Evolutionary conservation across 176 grass and related monocot species (phyloP), one percentile per base, ranked within the genome.

Genomic region (Eleusine coracana): DNA sequence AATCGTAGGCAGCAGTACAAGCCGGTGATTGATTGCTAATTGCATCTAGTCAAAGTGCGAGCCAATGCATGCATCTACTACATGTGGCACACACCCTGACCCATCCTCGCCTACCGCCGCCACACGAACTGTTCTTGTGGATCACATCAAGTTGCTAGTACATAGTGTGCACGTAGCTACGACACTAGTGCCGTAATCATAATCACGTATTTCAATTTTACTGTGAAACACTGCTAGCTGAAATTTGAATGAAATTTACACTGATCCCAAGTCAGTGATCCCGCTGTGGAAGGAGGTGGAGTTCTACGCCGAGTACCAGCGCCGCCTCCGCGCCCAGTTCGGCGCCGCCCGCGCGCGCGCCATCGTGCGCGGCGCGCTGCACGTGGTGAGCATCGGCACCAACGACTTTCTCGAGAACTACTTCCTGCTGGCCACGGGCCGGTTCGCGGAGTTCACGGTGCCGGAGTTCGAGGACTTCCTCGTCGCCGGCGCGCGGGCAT

Each of bases 401-500:
- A 94, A 97, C 62, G 94, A 97, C 82, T 92, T 92, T 85, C 75
- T 90, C 0, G 85, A 90, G 72, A 95, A 95, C 83, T 96, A 94
- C 75, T 81, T 83, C 10, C 27, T 73, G 60, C 73, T 78, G 5
- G 68, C 63, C 66, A 88, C 90, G 29, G 78, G 68, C 55, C 73
- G 88, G 36, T 85, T 81, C 71, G 14, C 18, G 73, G 68, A 88
- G 46, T 90, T 85, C 72, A 28, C 85, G 20, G 61, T 86, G 29
- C 6, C 41, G 1, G 85, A 82, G 64, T 92, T 66, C 70, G 66
- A 74, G 25, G 87, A 92, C 39, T 92, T 88, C 81, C 81, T 95
- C 36, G 51, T 92, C 37, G 79, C 56, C 66, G 52, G 78, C 3
- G 87, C 86, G 11, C 81, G 65, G 0, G 3, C 58, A 0, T 95